phyloP scores from a whole-genome alignment of 2,329 filamentous ascomycete genomes.

The Metarhizium rileyi region DNA sequence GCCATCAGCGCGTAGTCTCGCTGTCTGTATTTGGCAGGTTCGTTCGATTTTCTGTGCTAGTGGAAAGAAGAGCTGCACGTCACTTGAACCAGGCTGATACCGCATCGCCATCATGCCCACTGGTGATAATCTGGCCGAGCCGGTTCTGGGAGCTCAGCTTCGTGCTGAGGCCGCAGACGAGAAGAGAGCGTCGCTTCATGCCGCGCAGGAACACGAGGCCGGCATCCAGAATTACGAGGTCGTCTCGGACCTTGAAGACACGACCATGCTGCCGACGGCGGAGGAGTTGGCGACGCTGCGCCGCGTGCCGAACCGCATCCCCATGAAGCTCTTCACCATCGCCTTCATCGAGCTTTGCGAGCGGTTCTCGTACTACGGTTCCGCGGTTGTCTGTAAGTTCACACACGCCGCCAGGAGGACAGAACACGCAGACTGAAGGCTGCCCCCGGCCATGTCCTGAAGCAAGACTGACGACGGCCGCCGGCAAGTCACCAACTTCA shows the following conservation, averaged over 20 bases:
- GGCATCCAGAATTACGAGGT: neutral
- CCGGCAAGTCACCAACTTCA: conserved; percentile 44
- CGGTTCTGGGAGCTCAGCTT: conserved; percentile 36
- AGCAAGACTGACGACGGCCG: no score
- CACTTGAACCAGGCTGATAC: neutral
- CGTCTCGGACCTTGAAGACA: neutral
- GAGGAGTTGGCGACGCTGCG: conserved; percentile 52
- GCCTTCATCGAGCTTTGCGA: conserved; percentile 67
- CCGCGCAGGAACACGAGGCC: neutral
- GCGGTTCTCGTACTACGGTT: conserved; percentile 70
- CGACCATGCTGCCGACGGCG: conserved; percentile 38
- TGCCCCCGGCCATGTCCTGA: no score
- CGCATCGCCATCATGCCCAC: conserved; percentile 25
- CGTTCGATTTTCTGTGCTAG: no score
- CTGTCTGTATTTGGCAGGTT: no score
- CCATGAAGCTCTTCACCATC: conserved; percentile 57
- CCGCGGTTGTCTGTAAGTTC: conserved; percentile 47
- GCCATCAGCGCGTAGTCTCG: no score
- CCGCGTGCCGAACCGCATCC: conserved; percentile 54
- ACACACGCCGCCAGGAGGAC: neutral
- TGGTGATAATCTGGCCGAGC: conserved; percentile 52
- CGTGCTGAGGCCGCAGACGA: conserved; percentile 46
- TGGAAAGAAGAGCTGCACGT: no score
- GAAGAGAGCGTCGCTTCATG: neutral
- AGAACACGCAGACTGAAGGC: no score